Evolutionary conservation across 352 stramenopile genomes (phyloP), one percentile per base, ranked within the genome.

Genomic region (Peronospora belbahrii): DNA sequence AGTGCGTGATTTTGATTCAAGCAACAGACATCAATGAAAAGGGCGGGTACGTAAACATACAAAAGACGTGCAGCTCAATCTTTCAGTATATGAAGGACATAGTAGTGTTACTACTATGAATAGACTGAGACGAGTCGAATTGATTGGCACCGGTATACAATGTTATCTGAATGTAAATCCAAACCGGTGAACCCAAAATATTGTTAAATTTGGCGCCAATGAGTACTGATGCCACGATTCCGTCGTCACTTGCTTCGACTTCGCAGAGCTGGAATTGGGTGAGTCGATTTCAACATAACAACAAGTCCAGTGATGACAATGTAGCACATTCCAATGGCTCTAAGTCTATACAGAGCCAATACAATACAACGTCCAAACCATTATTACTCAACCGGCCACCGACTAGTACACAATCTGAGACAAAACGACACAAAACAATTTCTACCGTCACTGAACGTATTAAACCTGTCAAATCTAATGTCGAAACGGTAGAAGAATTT

Each of bases 201-300:
- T n/a, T n/a, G n/a, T n/a, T n/a, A n/a, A n/a, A n/a, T 49, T 50
- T 52, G 30, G 31, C 35, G 41, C 36, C 32, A 62, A 42, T 42
- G 35, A 9, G 43, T 17, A n/a, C 50, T 14, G 9, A 18, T 11
- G 4, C n/a, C 17, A 14, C 24, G n/a, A 15, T 9, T 10, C n/a
- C 25, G n/a, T 24, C 18, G 24, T 40, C 45, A 30, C 40, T 52
- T 30, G 18, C 22, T 20, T 34, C 42, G 4, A 38, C 58, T 11
- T 43, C 54, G 11, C 53, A 62, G 47, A 48, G 58, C 39, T 84
- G 72, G 72, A 77, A 81, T 41, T 84, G 72, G 72, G 42, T 62
- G 37, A 65, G 52, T 38, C 46, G 81, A 6, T 76, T 69, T 37
- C 57, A 73, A 37, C 48, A 49, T 14, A 56, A 33, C 9, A 37